Percentiles rank a stretch among this genome's conserved stretches.
Conservation (phyloP, 2,329 filamentous ascomycete genomes). For the Exophiala bonariae region DNA sequence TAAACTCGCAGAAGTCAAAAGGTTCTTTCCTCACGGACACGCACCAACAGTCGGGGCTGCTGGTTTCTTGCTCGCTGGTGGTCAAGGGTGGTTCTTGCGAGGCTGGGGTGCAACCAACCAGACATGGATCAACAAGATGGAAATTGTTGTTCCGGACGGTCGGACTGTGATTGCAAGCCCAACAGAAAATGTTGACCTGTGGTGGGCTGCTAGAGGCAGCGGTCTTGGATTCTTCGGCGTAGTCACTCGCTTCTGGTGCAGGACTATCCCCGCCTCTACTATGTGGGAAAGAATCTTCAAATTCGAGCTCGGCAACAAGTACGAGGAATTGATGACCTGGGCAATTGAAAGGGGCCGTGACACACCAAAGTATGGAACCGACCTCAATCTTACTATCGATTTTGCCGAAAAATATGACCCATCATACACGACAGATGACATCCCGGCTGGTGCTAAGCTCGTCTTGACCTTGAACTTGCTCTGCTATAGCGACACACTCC, state of each 20-base stretch:
- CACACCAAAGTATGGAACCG: conserved; percentile 8
- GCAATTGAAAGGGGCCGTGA: conserved; percentile 1
- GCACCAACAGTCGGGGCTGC: conserved; percentile 29
- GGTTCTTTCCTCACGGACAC: conserved; percentile 31
- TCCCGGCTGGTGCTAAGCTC: conserved; percentile 1
- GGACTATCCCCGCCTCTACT: conserved; percentile 1
- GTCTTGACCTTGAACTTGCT: conserved; percentile 3
- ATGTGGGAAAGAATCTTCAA: conserved; percentile 5
- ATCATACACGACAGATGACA: conserved; percentile 1
- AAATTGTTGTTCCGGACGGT: conserved; percentile 31
- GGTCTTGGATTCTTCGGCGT: conserved; percentile 56
- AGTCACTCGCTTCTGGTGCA: conserved; percentile 36
- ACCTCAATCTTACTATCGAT: conserved; percentile 5
- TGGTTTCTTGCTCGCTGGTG: conserved; percentile 32
- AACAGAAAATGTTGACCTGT: conserved; percentile 50
- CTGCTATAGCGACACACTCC: neutral
- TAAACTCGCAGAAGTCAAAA: conserved; percentile 6
- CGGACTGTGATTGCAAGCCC: conserved; percentile 47
- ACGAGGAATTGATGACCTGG: conserved; percentile 7
- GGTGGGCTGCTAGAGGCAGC: conserved; percentile 55
- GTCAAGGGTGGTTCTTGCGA: conserved; percentile 32
- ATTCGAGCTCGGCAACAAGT: conserved; percentile 5
- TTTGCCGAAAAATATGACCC: conserved; percentile 6
- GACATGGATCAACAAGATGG: conserved; percentile 29
- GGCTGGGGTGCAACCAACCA: conserved; percentile 31